phyloP scores from a whole-genome alignment of 805 yeast genomes.

The Wickerhamomyces queroliae region DNA sequence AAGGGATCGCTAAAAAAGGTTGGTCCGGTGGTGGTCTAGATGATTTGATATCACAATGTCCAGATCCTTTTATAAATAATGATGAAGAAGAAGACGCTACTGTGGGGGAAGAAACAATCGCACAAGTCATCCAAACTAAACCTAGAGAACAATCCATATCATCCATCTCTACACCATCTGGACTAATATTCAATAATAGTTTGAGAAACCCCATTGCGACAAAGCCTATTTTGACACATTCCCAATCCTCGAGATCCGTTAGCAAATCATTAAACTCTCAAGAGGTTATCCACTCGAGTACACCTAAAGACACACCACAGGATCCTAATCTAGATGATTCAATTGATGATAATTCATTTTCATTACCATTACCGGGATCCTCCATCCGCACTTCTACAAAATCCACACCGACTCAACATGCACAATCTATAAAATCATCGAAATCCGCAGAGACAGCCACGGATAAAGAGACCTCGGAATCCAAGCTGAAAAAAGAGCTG shows the following conservation, averaged over 20 bases:
- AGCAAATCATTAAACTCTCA: background rate
- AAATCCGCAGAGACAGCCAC: conserved; percentile 2
- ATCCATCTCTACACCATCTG: background rate
- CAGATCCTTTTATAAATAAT: conserved; percentile 49
- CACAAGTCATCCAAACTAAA: conserved; percentile 1
- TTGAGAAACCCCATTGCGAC: background rate
- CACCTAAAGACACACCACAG: conserved; percentile 7
- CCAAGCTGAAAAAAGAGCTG: background rate
- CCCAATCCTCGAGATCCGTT: conserved; percentile 11
- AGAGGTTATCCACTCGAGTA: conserved; percentile 12
- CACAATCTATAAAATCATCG: too few species aligned
- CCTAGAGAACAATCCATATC: background rate
- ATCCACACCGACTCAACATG: too few species aligned
- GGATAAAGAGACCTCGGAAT: background rate
- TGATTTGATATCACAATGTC: conserved; percentile 53
- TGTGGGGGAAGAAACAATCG: conserved; percentile 6
- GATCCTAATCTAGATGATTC: conserved; percentile 3
- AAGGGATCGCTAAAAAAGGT: conserved; percentile 77
- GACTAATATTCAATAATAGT: background rate
- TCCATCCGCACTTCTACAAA: too few species aligned
- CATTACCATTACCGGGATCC: conserved; percentile 37
- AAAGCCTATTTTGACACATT: conserved; percentile 7
- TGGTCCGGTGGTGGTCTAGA: conserved; percentile 88
- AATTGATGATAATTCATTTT: conserved; percentile 44
- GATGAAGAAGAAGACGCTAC: conserved; percentile 1